These are phyloP conservation scores for Penicillium sp. DNA, from an alignment of 2,329 filamentous ascomycete species.

Conservation along the genomic window DNA sequence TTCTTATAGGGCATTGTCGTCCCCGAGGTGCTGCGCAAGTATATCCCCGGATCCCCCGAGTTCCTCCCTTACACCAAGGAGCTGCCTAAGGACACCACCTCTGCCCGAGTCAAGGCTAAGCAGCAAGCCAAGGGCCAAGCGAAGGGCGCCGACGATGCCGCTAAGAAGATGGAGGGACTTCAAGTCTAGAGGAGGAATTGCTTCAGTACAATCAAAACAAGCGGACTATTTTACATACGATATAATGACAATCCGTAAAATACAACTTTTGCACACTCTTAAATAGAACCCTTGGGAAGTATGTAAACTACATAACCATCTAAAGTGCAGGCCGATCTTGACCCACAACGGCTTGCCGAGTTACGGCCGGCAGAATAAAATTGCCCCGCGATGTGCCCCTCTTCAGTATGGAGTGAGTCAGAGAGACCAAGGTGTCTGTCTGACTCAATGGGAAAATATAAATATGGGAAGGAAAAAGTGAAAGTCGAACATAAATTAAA, in stretches of 20 bases:
- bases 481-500: too few species aligned
- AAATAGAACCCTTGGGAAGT: too few species aligned
- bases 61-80: constrained; percentile 91
- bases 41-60: constrained; percentile 84
- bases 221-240: neutral
- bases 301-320: too few species aligned
- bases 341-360: constrained; percentile 12
- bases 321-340: too few species aligned
- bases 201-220: neutral
- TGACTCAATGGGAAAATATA: neutral
- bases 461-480: neutral
- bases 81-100: constrained; percentile 74
- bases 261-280: too few species aligned
- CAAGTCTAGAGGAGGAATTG: constrained; percentile 36
- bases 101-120: constrained; percentile 58
- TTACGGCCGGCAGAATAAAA: constrained; percentile 1
- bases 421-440: neutral
- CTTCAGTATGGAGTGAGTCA: constrained; percentile 1
- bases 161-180: constrained; percentile 47
- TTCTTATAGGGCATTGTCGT: constrained; percentile 80
- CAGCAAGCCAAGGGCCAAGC: constrained; percentile 21
- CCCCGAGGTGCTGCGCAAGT: constrained; percentile 82
- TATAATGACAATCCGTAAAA: neutral
- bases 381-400: constrained; percentile 20
- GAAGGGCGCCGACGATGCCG: constrained; percentile 35